Evolutionary conservation across 2,329 filamentous ascomycete genomes (phyloP).

Genomic region (Epichloe elymi): DNA sequence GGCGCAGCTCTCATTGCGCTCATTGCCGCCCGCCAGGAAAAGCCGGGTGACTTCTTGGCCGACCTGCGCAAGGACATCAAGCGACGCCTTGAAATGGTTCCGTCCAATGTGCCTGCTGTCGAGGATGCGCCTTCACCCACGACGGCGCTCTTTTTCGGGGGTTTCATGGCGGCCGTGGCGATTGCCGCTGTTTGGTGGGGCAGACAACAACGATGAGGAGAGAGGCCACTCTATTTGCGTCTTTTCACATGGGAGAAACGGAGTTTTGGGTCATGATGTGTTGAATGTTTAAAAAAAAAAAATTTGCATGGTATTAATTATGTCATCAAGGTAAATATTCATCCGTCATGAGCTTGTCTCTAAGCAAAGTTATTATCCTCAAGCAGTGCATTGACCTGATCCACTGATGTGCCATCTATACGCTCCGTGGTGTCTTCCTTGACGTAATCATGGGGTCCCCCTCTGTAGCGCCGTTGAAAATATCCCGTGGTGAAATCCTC

Average conservation of each 20-base stretch:
- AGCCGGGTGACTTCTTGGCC: conserved; percentile 30
- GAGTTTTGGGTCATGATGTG: conserved; percentile 1
- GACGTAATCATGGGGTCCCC: no score
- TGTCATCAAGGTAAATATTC: neutral
- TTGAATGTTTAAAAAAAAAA: neutral
- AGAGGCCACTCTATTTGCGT: neutral
- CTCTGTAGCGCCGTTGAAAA: no score
- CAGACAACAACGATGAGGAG: conserved; percentile 13
- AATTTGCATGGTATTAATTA: neutral
- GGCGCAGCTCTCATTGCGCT: conserved; percentile 90
- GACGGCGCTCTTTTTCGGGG: conserved; percentile 19
- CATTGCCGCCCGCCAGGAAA: conserved; percentile 60
- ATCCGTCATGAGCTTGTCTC: neutral
- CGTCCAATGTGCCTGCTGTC: conserved; percentile 15
- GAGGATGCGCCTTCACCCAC: conserved; percentile 19
- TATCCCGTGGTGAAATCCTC: no score
- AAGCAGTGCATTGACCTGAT: no score
- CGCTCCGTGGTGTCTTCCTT: no score
- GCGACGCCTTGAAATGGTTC: conserved; percentile 20
- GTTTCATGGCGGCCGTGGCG: conserved; percentile 23
- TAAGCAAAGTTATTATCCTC: no score
- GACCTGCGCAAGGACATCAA: conserved; percentile 28
- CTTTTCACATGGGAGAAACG: conserved; percentile 1
- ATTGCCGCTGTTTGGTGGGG: conserved; percentile 26
- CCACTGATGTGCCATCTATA: no score